Percentiles rank a stretch among this genome's conserved stretches.
These are phyloP conservation scores for Pulveroboletus sp. DNA, from an alignment of 768 basidiomycete species.

Conservation along the genomic window DNA sequence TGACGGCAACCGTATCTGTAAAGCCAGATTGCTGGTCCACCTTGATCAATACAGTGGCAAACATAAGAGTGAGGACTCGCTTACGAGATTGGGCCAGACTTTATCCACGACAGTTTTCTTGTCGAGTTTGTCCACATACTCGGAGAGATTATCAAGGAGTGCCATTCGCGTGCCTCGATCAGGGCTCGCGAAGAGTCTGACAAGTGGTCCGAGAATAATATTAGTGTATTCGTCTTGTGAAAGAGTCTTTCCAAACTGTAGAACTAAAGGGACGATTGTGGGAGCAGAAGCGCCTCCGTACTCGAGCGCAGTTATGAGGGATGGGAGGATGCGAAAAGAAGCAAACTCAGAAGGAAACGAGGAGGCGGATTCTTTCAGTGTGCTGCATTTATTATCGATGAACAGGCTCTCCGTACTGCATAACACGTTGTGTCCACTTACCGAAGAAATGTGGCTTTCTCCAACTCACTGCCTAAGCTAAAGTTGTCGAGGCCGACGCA, in stretches of 20 bases:
- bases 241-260: conserved; percentile 72
- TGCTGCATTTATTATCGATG: conserved; percentile 37
- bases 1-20: conserved; percentile 87
- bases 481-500: conserved; percentile 86
- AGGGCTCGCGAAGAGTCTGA: conserved; percentile 81
- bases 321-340: conserved; percentile 81
- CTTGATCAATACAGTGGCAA: neutral
- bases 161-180: conserved; percentile 95
- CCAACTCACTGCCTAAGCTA: conserved; percentile 70
- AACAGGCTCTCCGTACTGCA: neutral
- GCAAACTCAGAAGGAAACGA: conserved; percentile 86
- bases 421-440: conserved; percentile 22
- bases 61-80: neutral
- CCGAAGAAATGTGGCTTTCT: conserved; percentile 72
- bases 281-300: conserved; percentile 74
- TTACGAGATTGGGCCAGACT: conserved; percentile 90
- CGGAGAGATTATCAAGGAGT: conserved; percentile 75
- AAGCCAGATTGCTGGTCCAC: conserved; percentile 84
- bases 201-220: conserved; percentile 68
- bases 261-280: conserved; percentile 75
- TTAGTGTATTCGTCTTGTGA: conserved; percentile 65
- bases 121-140: conserved; percentile 85
- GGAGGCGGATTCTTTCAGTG: conserved; percentile 70
- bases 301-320: conserved; percentile 72
- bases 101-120: conserved; percentile 80